These are phyloP conservation scores for Candida wancherniae DNA, from an alignment of 805 yeast species.

Conservation along the genomic window DNA sequence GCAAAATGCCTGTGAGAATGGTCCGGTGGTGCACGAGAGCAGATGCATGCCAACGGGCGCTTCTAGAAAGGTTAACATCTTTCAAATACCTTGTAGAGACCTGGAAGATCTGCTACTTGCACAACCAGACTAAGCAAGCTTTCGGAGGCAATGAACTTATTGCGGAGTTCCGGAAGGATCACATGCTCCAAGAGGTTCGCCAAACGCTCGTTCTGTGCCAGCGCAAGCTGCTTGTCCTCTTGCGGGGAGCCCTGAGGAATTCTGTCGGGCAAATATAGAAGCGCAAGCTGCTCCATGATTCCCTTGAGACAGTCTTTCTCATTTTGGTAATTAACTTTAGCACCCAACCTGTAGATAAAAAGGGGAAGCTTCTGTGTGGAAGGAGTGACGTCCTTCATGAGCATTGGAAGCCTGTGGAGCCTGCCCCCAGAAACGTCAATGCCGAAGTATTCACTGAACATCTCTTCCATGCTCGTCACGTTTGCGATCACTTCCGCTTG, in stretches of 20 bases:
- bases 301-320: conserved; percentile 69
- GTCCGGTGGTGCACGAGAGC: too few relatives aligned
- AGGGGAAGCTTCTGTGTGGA: conserved; percentile 57
- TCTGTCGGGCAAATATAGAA: conserved; percentile 65
- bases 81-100: conserved; percentile 87
- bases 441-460: conserved; percentile 77
- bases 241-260: conserved; percentile 17
- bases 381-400: conserved; percentile 63
- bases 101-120: conserved; percentile 89
- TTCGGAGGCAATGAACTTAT: conserved; percentile 60
- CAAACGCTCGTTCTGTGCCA: conserved; percentile 16
- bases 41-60: too few relatives aligned
- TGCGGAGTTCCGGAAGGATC: conserved; percentile 62
- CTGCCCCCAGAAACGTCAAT: conserved; percentile 26
- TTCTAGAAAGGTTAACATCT: too few relatives aligned
- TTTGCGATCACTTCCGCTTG: conserved; percentile 14
- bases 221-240: conserved; percentile 4
- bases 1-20: too few relatives aligned
- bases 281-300: conserved; percentile 62
- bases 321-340: conserved; percentile 55
- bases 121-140: conserved; percentile 50
- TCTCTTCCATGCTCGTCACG: conserved; percentile 53
- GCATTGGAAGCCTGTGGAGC: conserved; percentile 58
- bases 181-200: conserved; percentile 46
- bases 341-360: conserved; percentile 59